Percentiles rank a stretch among this genome's conserved stretches.
Evolutionary conservation across 2,329 filamentous ascomycete species (phyloP).

Genomic region (Monosporascus sp.): DNA sequence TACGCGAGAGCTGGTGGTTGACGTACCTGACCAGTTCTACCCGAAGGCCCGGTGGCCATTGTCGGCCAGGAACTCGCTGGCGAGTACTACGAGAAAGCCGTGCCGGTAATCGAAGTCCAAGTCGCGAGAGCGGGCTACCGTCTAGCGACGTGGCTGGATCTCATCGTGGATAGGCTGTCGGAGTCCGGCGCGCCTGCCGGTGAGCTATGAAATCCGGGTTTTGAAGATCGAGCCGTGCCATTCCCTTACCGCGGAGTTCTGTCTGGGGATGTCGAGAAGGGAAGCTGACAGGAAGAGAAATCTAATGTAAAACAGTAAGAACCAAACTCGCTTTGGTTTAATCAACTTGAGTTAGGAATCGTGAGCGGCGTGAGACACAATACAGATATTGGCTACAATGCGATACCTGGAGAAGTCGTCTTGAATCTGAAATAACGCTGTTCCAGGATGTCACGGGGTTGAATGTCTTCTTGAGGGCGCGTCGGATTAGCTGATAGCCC

Average conservation of each 20-base stretch:
- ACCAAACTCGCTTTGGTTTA: background rate
- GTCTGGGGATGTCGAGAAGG: background rate
- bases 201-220: conserved; percentile 24
- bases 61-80: conserved; percentile 54
- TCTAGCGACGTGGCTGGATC: conserved; percentile 61
- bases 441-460: too few relatives aligned
- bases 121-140: conserved; percentile 65
- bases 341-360: background rate
- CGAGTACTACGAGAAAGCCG: conserved; percentile 58
- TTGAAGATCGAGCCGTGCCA: background rate
- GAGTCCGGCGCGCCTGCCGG: conserved; percentile 14
- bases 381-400: background rate
- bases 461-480: too few relatives aligned
- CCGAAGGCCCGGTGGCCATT: conserved; percentile 54
- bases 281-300: background rate
- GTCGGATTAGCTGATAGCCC: too few relatives aligned
- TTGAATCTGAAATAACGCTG: too few relatives aligned
- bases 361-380: background rate
- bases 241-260: background rate
- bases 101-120: conserved; percentile 59
- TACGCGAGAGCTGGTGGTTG: background rate
- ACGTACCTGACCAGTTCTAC: conserved; percentile 42
- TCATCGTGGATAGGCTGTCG: conserved; percentile 41
- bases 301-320: background rate
- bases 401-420: background rate